Evolutionary conservation across 2,329 filamentous ascomycete species (phyloP).

Genomic region (Cercospora sp.): DNA sequence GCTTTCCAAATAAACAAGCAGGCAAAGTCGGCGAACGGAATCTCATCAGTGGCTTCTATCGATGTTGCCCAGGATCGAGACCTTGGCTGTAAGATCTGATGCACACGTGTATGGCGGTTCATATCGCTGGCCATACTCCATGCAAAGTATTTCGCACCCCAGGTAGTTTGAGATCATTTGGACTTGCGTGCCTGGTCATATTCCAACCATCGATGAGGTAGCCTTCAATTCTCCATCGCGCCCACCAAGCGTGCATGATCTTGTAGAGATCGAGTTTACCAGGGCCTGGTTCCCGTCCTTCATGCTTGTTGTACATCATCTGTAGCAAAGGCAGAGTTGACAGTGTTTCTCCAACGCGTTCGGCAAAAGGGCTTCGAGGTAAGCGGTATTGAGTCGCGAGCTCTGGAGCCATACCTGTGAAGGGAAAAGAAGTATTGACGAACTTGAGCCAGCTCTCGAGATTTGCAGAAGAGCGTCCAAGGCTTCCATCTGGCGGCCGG

Average conservation of each 20-base stretch:
- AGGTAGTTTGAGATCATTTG: constrained; percentile 6
- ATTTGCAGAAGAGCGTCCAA: constrained; percentile 4
- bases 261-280: constrained; percentile 10
- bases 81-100: neutral
- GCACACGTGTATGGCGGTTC: neutral
- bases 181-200: constrained; percentile 5
- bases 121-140: neutral
- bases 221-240: constrained; percentile 7
- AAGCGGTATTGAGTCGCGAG: constrained; percentile 12
- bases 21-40: neutral
- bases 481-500: constrained; percentile 4
- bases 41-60: neutral
- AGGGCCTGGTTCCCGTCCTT: neutral
- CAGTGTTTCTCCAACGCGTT: neutral
- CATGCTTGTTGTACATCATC: constrained; percentile 16
- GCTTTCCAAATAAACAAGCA: neutral
- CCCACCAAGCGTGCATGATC: constrained; percentile 10
- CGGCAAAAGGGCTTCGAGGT: neutral
- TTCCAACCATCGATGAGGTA: neutral
- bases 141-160: neutral
- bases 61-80: neutral
- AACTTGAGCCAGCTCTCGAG: constrained; percentile 9
- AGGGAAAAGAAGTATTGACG: neutral
- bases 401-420: neutral
- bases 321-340: constrained; percentile 3